Conservation (phyloP, 2,329 filamentous ascomycete species). For the Microcyclosporella mali region DNA sequence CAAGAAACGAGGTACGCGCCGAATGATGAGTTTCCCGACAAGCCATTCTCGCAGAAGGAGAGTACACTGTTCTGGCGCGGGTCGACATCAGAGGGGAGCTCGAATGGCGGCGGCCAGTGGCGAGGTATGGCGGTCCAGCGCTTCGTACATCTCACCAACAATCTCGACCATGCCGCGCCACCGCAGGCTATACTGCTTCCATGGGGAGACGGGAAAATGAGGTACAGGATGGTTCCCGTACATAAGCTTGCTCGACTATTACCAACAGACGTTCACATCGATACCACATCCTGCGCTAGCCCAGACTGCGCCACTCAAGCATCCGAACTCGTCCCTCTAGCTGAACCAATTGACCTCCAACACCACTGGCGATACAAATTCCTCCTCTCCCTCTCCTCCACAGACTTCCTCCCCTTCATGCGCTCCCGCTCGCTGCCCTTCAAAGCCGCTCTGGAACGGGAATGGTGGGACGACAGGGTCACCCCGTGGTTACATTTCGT, state of each 20-base stretch:
- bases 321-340: constrained; percentile 46
- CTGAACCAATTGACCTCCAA: constrained; percentile 45
- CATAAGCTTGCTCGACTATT: constrained; percentile 50
- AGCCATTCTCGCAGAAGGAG: constrained; percentile 55
- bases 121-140: constrained; percentile 64
- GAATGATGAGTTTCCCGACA: constrained; percentile 47
- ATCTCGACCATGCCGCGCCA: constrained; percentile 45
- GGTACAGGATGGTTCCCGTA: constrained; percentile 51
- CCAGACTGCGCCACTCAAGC: constrained; percentile 49
- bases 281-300: constrained; percentile 51
- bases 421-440: constrained; percentile 63
- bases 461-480: constrained; percentile 73
- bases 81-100: constrained; percentile 52
- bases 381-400: constrained; percentile 65
- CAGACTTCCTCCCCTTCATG: constrained; percentile 58
- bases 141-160: constrained; percentile 64
- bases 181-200: constrained; percentile 54
- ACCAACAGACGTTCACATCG: constrained; percentile 52
- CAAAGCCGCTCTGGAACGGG: constrained; percentile 64
- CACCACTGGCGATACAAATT: constrained; percentile 61
- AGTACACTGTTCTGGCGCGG: constrained; percentile 69
- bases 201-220: constrained; percentile 33
- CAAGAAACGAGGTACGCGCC: constrained; percentile 51
- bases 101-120: constrained; percentile 50
- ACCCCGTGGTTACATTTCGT: constrained; percentile 76